Evolutionary conservation across 371 early-diverging fungal species (phyloP), one percentile per base, ranked within the genome.

Genomic region (Chytridium lagenaria): DNA sequence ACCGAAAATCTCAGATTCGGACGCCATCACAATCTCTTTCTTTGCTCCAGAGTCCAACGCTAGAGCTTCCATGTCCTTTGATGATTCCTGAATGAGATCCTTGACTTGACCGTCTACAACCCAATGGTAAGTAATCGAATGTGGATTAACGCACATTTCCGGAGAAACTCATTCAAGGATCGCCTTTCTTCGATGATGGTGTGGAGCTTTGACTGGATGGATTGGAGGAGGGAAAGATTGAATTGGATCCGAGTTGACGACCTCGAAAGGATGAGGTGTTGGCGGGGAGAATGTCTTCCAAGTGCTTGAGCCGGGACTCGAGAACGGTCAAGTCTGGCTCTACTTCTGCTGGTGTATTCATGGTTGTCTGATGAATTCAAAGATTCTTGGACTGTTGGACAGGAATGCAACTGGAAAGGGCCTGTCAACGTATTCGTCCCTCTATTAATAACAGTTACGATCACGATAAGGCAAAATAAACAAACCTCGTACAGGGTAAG

Each of bases 1-100:
- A 2, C 28, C 26, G 28, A 71, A 22, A 28, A 79, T 64, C 50
- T 79, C 79, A 19, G 77, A 77, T 57, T 79, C 79, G 1, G 82
- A 70, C 0, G 77, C 73, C 15, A 81, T 63, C 12, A 81, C 75
- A 23, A 81, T 77, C 39, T 78, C 82, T 49, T 76, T 70, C 67
- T 77, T 81, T 0, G 76, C 49, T 23, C 50, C 73, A 30, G 68
- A 49, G 66, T 81, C 81, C 57, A 81, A 61, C 30, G 74, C 75
- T 3, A 67, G 52, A 44, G 37, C 50, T 26, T 78, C 81, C 16
- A 78, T 26, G n/a, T 78, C 78, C 31, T 72, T 65, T 5, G 68
- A 59, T 30, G 71, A 64, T 64, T 68, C 70, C 39, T 63, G 71
- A 28, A 80, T 49, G 37, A 76, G 23, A 36, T 76, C 81, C 22